A percentile compares a stretch with the other conserved stretches of the same genome.
Evolutionary conservation across 495 filamentous ascomycete genomes (phyloP).

Genomic region (Lasiosphaeria ovina): DNA sequence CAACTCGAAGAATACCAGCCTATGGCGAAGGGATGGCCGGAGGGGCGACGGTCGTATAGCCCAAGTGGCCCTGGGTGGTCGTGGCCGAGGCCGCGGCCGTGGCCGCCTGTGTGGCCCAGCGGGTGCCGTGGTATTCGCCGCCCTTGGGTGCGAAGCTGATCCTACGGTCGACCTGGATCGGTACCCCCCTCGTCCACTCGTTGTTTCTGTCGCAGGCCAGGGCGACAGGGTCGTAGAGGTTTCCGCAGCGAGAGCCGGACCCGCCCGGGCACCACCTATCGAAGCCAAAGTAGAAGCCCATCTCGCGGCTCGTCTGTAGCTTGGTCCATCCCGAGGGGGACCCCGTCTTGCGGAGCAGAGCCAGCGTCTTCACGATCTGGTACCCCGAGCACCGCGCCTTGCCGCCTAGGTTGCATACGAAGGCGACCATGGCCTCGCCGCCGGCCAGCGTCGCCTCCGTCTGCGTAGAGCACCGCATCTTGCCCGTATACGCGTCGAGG

Average conservation of each 20-base stretch:
- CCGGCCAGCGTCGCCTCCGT: neutral
- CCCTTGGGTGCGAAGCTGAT: too few species aligned
- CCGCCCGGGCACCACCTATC: neutral
- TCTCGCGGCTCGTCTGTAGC: neutral
- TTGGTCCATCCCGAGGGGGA: neutral
- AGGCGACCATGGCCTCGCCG: neutral
- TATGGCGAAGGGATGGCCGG: slow-evolving; percentile 36
- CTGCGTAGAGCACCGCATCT: neutral
- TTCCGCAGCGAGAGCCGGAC: neutral
- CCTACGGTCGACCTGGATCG: neutral
- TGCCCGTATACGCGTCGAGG: neutral
- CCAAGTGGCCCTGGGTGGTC: slow-evolving; percentile 35
- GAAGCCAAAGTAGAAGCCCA: neutral
- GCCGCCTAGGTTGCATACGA: neutral
- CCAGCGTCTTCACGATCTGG: neutral
- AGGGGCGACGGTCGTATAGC: slow-evolving; percentile 39
- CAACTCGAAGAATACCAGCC: slow-evolving; percentile 13
- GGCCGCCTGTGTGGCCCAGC: slow-evolving; percentile 11
- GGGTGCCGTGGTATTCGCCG: too few species aligned
- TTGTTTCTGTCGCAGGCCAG: neutral
- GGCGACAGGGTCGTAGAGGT: neutral
- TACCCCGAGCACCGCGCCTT: neutral
- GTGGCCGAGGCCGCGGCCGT: too few species aligned
- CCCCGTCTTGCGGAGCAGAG: neutral
- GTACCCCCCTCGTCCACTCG: too few species aligned